Conservation (phyloP, 805 yeast genomes). For the Saccharomycopsis fermentans region DNA sequence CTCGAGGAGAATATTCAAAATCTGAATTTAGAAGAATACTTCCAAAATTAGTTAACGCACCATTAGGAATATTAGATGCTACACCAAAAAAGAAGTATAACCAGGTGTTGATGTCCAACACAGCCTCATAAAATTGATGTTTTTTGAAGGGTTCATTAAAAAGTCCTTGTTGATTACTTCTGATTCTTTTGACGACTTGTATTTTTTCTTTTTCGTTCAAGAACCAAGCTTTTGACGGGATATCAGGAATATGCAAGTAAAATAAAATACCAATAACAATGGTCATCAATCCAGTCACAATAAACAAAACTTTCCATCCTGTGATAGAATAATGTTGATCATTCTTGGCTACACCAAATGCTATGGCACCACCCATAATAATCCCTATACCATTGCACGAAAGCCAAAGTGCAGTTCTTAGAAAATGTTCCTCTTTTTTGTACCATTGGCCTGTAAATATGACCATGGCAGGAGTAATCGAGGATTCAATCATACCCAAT, state of each 20-base stretch:
- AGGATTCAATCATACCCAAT: constrained; percentile 38
- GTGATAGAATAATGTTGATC: constrained; percentile 26
- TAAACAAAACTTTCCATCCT: constrained; percentile 46
- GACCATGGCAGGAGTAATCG: constrained; percentile 29
- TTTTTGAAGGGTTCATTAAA: constrained; percentile 30
- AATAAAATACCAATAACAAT: constrained; percentile 34
- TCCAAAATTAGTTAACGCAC: constrained; percentile 36
- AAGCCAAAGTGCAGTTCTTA: constrained; percentile 30
- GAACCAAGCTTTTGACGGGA: constrained; percentile 33
- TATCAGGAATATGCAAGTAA: constrained; percentile 37
- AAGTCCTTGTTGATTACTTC: constrained; percentile 35
- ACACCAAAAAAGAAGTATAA: constrained; percentile 26
- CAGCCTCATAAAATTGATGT: constrained; percentile 30
- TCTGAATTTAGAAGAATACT: constrained; percentile 29
- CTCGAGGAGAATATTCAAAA: constrained; percentile 31
- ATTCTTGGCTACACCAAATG: constrained; percentile 29
- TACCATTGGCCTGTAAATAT: constrained; percentile 29
- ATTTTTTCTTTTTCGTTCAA: constrained; percentile 31
- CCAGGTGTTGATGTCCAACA: constrained; percentile 35
- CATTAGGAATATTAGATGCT: constrained; percentile 31
- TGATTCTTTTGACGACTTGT: constrained; percentile 33
- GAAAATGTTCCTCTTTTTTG: constrained; percentile 27
- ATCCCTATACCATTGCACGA: constrained; percentile 27
- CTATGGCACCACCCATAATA: constrained; percentile 27
- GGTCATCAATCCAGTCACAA: constrained; percentile 46